These are phyloP conservation scores for Tulasnella calospora DNA, from an alignment of 768 basidiomycete species.

Conservation along the genomic window DNA sequence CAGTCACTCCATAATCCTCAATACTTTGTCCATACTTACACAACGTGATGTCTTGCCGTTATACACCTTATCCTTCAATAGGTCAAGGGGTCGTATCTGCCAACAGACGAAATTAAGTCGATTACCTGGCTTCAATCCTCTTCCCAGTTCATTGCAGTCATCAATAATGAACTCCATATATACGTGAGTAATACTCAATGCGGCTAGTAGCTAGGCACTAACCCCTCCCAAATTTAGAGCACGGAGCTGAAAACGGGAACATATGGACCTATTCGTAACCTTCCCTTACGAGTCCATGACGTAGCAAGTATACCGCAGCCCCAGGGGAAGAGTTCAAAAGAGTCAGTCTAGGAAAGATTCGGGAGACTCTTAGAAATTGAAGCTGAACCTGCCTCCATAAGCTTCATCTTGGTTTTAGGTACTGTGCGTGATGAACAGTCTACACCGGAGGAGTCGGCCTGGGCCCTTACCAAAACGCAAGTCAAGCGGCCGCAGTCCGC, in stretches of 20 bases:
- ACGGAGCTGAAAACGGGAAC: not conserved
- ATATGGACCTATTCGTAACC: not conserved
- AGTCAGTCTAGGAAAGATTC: not conserved
- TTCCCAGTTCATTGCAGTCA: conserved; percentile 63
- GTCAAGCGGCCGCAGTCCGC: conserved; percentile 57
- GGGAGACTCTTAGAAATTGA: too few relatives aligned
- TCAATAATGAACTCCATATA: conserved; percentile 49
- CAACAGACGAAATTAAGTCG: conserved; percentile 43
- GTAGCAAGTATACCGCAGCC: not conserved
- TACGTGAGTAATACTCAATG: not conserved
- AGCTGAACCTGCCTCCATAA: not conserved
- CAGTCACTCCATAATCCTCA: not conserved
- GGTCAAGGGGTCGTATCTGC: conserved; percentile 44
- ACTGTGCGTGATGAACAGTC: not conserved
- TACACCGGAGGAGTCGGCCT: conserved; percentile 24
- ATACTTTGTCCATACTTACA: too few relatives aligned
- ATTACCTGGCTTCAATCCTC: conserved; percentile 65
- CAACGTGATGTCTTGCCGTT: too few relatives aligned
- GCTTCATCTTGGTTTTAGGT: not conserved
- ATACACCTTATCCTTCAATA: too few relatives aligned
- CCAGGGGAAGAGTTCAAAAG: not conserved
- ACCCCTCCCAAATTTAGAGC: not conserved
- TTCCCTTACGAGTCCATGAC: not conserved
- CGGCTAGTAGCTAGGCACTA: not conserved
- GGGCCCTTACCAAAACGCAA: conserved; percentile 35